These are phyloP conservation scores for Sarocladium strictum DNA, from an alignment of 2,329 filamentous ascomycete genomes.

Conservation along the genomic window DNA sequence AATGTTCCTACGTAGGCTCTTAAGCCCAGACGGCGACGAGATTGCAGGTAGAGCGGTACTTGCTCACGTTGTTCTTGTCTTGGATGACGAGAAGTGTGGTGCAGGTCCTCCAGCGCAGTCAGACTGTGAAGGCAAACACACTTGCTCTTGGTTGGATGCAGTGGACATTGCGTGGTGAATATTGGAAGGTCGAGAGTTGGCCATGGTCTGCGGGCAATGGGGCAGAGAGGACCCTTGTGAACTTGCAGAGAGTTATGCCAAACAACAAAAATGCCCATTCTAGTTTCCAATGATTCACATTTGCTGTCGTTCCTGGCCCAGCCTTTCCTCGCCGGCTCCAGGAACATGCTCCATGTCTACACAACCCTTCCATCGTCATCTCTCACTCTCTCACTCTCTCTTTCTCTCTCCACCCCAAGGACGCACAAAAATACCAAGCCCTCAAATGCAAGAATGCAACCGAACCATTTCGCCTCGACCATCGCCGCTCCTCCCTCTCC, in stretches of 20 bases:
- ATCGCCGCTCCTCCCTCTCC: not conserved
- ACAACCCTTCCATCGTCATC: too few species aligned
- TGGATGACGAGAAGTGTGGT: not conserved
- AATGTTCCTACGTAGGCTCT: not conserved
- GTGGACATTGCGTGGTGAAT: not conserved
- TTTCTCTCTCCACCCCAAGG: not conserved
- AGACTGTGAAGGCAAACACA: not conserved
- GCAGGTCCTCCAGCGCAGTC: not conserved
- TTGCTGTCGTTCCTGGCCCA: too few species aligned
- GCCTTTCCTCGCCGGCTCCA: too few species aligned
- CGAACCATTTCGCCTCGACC: not conserved
- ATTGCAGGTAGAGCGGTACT: not conserved
- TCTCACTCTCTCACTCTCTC: not conserved
- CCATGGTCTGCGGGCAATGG: not conserved
- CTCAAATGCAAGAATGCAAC: not conserved
- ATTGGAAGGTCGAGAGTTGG: not conserved
- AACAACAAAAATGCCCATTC: too few species aligned
- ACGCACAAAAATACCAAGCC: not conserved
- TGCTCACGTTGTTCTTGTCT: not conserved
- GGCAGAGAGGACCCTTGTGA: not conserved
- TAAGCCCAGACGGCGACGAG: not conserved
- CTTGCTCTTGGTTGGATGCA: not conserved
- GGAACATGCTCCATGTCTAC: too few species aligned
- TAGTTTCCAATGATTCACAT: too few species aligned
- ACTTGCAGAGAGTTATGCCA: too few species aligned